Base-by-base conservation (phyloP, 768 basidiomycete species). In the Lactifluus subvellereus region DNA sequence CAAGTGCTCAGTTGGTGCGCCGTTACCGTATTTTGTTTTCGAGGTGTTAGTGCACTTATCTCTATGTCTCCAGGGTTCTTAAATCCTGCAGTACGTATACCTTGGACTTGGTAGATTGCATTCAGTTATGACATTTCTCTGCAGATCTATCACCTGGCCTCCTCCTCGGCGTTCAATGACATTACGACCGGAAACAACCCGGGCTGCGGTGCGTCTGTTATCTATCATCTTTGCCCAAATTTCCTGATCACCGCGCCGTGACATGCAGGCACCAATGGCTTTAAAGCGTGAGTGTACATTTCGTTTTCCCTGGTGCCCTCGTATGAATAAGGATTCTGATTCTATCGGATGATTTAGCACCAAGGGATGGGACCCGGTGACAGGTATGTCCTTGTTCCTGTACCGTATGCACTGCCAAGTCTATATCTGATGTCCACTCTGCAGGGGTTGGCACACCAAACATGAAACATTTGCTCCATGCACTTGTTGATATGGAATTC, bases 1-100 rank as follows among this genome's bases (percentile, higher is more conserved):
- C 10, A 76, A 76, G 27, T 5, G 8, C 11, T 20, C 61, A 43
- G 2, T 62, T 18, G 61, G 61, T 62, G 20, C 7, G 61, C 51
- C 20, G 2, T 10, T 7, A 11, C 50, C n/a, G 18, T 4, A 9
- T 18, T 7, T 35, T 22, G 22, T 47, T 42, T 50, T 33, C 16
- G 9, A 8, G 6, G 16, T 35, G 1, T n/a, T 9, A 8, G 20
- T 13, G 27, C 1, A 16, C 38, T 62, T 38, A 57, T 32, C 16
- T n/a, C 9, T 3, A 18, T 30, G 14, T 32, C 38, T 49, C 6
- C 13, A 62, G 61, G 61, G 13, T 62, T 62, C 42, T 22, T 62
- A 32, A 62, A 62, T 37, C 54, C 37, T 51, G 8, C 51, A 32
- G 55, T 62, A 14, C 14, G 47, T 22, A 35, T 10, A 2, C 43